Conservation (phyloP, 1,284 basidiomycete genomes). For the Xanthoconium separans region DNA sequence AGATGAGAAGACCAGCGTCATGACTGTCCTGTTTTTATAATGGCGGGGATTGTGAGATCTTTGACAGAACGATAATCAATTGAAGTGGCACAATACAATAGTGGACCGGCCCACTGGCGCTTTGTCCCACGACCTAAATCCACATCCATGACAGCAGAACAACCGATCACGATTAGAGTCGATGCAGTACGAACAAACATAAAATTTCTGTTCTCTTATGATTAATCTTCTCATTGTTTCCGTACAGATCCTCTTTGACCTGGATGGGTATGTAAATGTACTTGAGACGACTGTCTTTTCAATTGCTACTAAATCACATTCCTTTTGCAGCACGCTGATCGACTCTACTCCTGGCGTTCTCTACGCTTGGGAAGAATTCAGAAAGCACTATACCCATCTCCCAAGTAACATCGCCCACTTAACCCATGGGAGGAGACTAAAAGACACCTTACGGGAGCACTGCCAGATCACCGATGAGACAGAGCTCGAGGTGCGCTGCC, state of each 20-base stretch:
- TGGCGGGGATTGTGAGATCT: neutral
- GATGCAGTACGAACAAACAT: conserved; percentile 22
- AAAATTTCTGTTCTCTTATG: neutral
- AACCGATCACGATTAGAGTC: conserved; percentile 13
- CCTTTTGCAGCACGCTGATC: conserved; percentile 57
- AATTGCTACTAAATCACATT: conserved; percentile 5
- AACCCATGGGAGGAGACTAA: conserved; percentile 71
- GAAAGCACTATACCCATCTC: conserved; percentile 51
- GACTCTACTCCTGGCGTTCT: conserved; percentile 71
- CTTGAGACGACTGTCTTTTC: neutral
- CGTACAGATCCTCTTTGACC: conserved; percentile 61
- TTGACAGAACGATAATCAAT: neutral
- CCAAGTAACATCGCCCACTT: conserved; percentile 48
- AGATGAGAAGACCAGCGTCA: neutral
- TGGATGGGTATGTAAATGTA: conserved; percentile 38
- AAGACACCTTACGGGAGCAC: conserved; percentile 69
- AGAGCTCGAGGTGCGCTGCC: conserved; percentile 48
- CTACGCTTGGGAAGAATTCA: conserved; percentile 62
- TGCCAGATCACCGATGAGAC: conserved; percentile 60
- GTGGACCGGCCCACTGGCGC: neutral
- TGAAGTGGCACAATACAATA: no score
- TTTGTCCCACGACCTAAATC: neutral
- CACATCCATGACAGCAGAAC: conserved; percentile 13
- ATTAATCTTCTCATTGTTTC: conserved; percentile 13
- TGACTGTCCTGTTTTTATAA: conserved; percentile 10